A percentile compares a stretch with the other conserved stretches of the same genome.
Evolutionary conservation across 768 basidiomycete genomes (phyloP).

Genomic region (Leccinum subgranulosum): DNA sequence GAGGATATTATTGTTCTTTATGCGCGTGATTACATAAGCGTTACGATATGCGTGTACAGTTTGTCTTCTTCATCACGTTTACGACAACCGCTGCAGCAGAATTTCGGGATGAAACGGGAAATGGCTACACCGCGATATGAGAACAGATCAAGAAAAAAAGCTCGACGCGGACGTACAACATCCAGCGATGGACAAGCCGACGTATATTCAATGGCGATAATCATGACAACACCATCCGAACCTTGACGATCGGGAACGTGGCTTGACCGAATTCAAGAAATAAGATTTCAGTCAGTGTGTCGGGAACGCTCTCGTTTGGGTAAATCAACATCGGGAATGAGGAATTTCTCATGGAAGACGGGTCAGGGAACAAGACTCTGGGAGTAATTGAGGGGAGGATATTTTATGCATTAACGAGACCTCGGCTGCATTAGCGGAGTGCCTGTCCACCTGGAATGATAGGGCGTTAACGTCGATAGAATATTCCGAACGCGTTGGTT

Average conservation of each 20-base stretch:
- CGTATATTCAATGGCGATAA: conserved; percentile 29
- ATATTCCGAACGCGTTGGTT: too few species aligned
- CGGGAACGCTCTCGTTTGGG: conserved; percentile 7
- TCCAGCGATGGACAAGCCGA: background rate
- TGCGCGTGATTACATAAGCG: background rate
- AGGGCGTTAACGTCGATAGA: too few species aligned
- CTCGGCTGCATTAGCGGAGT: too few species aligned
- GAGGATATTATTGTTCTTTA: background rate
- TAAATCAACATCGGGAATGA: conserved; percentile 15
- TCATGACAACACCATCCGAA: conserved; percentile 27
- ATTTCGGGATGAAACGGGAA: conserved; percentile 22
- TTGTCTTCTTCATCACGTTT: conserved; percentile 17
- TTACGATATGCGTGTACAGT: conserved; percentile 9
- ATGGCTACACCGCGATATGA: conserved; percentile 8
- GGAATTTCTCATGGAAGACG: conserved; percentile 22
- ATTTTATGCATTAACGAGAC: background rate
- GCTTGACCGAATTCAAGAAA: conserved; percentile 30
- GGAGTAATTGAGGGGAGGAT: conserved; percentile 20
- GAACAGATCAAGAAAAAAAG: background rate
- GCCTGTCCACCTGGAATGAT: too few species aligned
- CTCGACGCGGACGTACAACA: background rate
- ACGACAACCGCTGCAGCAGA: conserved; percentile 15
- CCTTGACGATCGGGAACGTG: conserved; percentile 5
- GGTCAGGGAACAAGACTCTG: conserved; percentile 14
- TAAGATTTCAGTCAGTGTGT: conserved; percentile 11